Conservation (phyloP, 1,139 yeast species). For the Taphrina sp. region DNA sequence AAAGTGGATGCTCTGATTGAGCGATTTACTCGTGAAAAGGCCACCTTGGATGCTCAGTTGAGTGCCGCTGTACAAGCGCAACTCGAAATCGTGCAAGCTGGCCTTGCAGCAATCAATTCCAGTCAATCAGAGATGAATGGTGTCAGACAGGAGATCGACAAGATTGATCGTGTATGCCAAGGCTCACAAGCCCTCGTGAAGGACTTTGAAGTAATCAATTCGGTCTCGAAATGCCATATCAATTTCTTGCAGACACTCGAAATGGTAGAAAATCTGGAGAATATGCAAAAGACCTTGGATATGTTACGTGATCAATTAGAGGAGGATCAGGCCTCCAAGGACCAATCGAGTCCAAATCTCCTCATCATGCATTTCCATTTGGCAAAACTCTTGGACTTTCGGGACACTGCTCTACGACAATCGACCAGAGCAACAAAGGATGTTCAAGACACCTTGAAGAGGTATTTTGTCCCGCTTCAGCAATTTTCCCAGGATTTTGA, state of each 20-base stretch:
- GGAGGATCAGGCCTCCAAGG: constrained; percentile 54
- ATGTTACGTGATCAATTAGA: constrained; percentile 54
- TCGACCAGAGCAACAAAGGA: constrained; percentile 62
- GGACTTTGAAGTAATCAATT: constrained; percentile 60
- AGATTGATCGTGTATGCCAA: constrained; percentile 40
- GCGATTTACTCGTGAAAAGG: constrained; percentile 66
- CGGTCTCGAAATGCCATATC: constrained; percentile 61
- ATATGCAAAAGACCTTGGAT: constrained; percentile 55
- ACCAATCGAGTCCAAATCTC: constrained; percentile 58
- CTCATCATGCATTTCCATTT: constrained; percentile 67
- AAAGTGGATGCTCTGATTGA: constrained; percentile 57
- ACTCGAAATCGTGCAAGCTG: constrained; percentile 53
- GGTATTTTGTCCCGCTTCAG: constrained; percentile 57
- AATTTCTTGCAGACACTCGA: constrained; percentile 67
- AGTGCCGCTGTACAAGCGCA: constrained; percentile 63
- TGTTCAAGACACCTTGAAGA: constrained; percentile 62
- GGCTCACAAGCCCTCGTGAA: constrained; percentile 45
- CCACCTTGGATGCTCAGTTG: constrained; percentile 68
- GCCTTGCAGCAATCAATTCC: constrained; percentile 42
- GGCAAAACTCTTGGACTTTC: constrained; percentile 70
- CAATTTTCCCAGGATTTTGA: constrained; percentile 62
- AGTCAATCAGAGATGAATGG: constrained; percentile 42
- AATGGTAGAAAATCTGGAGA: constrained; percentile 62
- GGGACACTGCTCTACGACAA: constrained; percentile 65
- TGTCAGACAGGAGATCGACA: constrained; percentile 42